Conservation (phyloP, 208 protist species). For the Leishmania braziliensis region DNA sequence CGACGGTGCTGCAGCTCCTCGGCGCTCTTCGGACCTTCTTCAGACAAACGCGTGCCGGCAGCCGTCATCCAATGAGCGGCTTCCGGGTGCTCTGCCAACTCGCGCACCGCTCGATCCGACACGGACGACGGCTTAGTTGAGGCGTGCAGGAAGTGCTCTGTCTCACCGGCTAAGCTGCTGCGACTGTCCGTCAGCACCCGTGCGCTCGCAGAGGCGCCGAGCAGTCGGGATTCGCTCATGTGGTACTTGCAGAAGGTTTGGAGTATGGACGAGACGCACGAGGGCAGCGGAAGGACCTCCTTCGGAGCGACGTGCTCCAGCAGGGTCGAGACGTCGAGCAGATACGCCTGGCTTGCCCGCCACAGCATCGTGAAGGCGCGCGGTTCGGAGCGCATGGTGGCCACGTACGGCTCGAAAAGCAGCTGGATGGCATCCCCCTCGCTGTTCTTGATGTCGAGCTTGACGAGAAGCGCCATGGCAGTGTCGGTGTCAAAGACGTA, state of each 20-base stretch:
- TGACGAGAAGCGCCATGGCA: conserved; percentile 31
- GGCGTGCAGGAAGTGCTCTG: conserved; percentile 77
- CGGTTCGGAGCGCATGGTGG: conserved; percentile 50
- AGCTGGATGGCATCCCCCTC: conserved; percentile 32
- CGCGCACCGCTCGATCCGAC: conserved; percentile 54
- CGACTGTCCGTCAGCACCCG: conserved; percentile 39
- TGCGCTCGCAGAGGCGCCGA: conserved; percentile 38
- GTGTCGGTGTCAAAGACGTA: conserved; percentile 36
- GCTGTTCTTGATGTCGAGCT: conserved; percentile 36
- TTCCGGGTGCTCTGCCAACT: conserved; percentile 28
- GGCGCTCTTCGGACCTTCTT: conserved; percentile 19
- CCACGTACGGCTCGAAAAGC: conserved; percentile 66
- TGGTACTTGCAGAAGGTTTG: conserved; percentile 77
- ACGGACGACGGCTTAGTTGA: conserved; percentile 60
- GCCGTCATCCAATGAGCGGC: conserved; percentile 33
- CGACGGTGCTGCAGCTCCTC: conserved; percentile 37
- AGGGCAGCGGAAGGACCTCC: conserved; percentile 54
- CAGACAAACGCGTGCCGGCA: conserved; percentile 23
- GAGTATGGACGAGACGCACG: conserved; percentile 54
- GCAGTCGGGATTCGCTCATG: conserved; percentile 45
- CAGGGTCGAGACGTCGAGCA: conserved; percentile 60
- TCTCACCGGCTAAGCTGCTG: conserved; percentile 48
- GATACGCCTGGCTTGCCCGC: conserved; percentile 78
- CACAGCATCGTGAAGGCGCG: conserved; percentile 75
- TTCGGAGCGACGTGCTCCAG: conserved; percentile 50